These are phyloP conservation scores for Ascobolus immersus DNA, from an alignment of 495 filamentous ascomycete species.

Conservation along the genomic window DNA sequence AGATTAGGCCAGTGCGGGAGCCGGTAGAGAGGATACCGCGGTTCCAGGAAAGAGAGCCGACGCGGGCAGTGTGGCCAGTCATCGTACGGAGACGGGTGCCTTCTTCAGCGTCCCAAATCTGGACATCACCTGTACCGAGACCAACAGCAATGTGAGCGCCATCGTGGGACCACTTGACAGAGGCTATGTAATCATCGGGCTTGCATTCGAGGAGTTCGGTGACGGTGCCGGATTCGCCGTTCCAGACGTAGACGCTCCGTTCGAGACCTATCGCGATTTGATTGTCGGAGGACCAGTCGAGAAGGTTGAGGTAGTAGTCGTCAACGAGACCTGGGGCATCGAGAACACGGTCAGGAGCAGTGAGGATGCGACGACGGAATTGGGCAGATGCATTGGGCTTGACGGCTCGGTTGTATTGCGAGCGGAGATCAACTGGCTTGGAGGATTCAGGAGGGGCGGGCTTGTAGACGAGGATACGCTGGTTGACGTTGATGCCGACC, in stretches of 20 bases:
- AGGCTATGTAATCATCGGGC: constrained; percentile 85
- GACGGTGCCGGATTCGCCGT: constrained; percentile 77
- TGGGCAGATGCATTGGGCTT: constrained; percentile 53
- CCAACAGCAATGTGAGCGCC: constrained; percentile 92
- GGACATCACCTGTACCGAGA: constrained; percentile 80
- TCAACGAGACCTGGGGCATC: constrained; percentile 89
- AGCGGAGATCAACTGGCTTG: constrained; percentile 86
- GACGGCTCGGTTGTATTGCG: constrained; percentile 92
- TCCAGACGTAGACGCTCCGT: constrained; percentile 95
- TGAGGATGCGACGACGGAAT: constrained; percentile 70
- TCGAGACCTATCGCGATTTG: constrained; percentile 95
- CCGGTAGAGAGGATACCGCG: constrained; percentile 92
- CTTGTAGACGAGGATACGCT: constrained; percentile 96
- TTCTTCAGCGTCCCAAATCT: constrained; percentile 98
- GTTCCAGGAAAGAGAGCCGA: constrained; percentile 95
- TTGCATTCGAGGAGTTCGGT: constrained; percentile 61
- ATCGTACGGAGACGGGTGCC: constrained; percentile 88
- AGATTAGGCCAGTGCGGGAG: constrained; percentile 80
- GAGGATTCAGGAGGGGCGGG: constrained; percentile 86
- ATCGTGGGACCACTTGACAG: constrained; percentile 94
- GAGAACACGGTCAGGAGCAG: constrained; percentile 87
- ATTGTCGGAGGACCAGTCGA: constrained; percentile 94
- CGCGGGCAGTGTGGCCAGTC: constrained; percentile 87
- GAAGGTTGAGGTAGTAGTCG: constrained; percentile 95
- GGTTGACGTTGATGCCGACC: constrained; percentile 77